Base-by-base conservation (phyloP, 306 rosid genomes). In the Spatholobus suberectus region DNA sequence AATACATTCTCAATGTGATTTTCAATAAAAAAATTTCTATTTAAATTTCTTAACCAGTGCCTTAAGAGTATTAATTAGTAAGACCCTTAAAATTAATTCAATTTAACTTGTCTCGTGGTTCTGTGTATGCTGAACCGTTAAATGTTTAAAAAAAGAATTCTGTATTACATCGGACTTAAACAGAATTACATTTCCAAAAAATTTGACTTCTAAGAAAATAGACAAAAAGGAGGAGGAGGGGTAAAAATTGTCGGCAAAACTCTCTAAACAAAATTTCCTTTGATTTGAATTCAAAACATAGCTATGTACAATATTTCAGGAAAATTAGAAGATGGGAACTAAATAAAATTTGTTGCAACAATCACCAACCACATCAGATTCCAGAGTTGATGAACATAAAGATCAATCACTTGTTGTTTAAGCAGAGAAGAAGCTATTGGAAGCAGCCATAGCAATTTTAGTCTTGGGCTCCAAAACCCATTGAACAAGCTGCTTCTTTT, bases 351-450 rank as follows among this genome's bases (percentile, higher is more conserved):
- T 0, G 66, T 21, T 18, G 34, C 11, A 32, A 65, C 67, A 6
- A 62, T 37, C 4, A 37, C 4, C 4, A 37, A 37, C 4, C 41
- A 37, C 41, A 37, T 37, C 2, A 29, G 32, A 29, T 1, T 29
- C 32, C 2, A 29, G 32, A 29, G 3, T 29, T 29, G 32, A 29
- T 29, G 32, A 29, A 29, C 32, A 38, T 38, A 55, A 44, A 21
- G 4, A 55, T 38, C 34, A 10, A 24, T 1, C 6, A 20, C 8
- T 1, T 2, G 10, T n/a, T n/a, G 7, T 23, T 89, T 76, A 95
- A 82, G 99, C 98, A 63, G 96, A 96, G 90, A 96, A 96, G 89
- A 93, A 91, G 54, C 90, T 89, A n/a, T 52, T 47, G 27, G 94
- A 90, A 69, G 98, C 99, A 18, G 94, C 93, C 47, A 83, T 41